phyloP scores from a whole-genome alignment of 2,329 filamentous ascomycete genomes.

The Fusarium armeniacum region DNA sequence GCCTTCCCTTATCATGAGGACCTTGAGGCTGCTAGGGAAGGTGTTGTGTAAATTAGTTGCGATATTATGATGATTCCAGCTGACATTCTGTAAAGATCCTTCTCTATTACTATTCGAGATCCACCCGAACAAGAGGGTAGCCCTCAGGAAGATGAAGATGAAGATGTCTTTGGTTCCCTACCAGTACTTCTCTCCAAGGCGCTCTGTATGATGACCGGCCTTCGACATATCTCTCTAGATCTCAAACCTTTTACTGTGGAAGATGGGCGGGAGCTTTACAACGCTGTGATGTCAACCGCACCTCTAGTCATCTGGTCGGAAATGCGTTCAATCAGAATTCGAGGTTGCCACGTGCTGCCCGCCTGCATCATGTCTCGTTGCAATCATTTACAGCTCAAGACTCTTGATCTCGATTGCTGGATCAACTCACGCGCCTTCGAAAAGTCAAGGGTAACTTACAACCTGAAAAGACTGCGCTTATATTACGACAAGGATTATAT shows the following conservation, averaged over 20 bases:
- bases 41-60: not conserved
- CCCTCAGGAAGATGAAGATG: no score
- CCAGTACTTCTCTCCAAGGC: no score
- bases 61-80: not conserved
- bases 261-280: not conserved
- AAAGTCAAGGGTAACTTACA: no score
- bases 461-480: no score
- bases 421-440: not conserved
- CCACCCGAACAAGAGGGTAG: no score
- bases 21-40: not conserved
- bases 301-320: not conserved
- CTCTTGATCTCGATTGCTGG: not conserved
- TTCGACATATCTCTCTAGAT: not conserved
- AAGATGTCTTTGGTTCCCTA: no score
- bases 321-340: not conserved
- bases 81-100: not conserved
- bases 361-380: not conserved
- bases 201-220: no score
- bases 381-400: not conserved
- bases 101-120: not conserved
- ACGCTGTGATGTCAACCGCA: not conserved
- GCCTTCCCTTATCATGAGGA: not conserved
- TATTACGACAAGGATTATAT: not conserved
- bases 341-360: not conserved
- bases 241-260: not conserved